Conservation (phyloP, 495 filamentous ascomycete species). For the Pseudomonodictys pantanalensis region DNA sequence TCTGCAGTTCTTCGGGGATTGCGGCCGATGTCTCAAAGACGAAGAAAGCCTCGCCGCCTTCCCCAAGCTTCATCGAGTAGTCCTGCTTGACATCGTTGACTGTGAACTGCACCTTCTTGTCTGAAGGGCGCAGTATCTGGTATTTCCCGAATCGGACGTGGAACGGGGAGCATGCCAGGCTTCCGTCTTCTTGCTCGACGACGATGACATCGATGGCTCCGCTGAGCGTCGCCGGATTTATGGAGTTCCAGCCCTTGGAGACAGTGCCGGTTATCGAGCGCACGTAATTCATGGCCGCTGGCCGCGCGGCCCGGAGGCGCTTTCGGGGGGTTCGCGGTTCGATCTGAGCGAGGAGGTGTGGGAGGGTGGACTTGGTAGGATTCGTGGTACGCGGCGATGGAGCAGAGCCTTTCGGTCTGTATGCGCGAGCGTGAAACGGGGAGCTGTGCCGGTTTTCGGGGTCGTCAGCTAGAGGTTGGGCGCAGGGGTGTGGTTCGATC, state of each 20-base stretch:
- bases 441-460: too few species aligned
- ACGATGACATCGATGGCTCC: slow-evolving; percentile 99
- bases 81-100: slow-evolving; percentile 91
- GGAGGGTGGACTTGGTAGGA: not conserved
- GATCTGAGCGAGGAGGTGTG: not conserved
- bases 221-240: slow-evolving; percentile 95
- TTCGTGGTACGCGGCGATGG: too few species aligned
- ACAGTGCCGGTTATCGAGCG: slow-evolving; percentile 92
- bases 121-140: slow-evolving; percentile 87
- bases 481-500: too few species aligned
- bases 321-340: not conserved
- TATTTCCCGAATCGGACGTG: slow-evolving; percentile 99
- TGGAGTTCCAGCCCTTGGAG: slow-evolving; percentile 98
- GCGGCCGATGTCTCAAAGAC: slow-evolving; percentile 90
- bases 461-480: too few species aligned
- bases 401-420: too few species aligned
- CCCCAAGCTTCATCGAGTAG: slow-evolving; percentile 97
- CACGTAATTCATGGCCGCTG: slow-evolving; percentile 87
- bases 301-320: not conserved
- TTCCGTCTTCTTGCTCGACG: slow-evolving; percentile 93
- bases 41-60: slow-evolving; percentile 97
- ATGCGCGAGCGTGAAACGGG: too few species aligned
- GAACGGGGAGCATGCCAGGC: slow-evolving; percentile 90
- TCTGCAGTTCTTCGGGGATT: slow-evolving; percentile 87
- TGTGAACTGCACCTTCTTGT: slow-evolving; percentile 94